Conservation (phyloP, 495 filamentous ascomycete species). For the Trichoderma orchidacearum region DNA sequence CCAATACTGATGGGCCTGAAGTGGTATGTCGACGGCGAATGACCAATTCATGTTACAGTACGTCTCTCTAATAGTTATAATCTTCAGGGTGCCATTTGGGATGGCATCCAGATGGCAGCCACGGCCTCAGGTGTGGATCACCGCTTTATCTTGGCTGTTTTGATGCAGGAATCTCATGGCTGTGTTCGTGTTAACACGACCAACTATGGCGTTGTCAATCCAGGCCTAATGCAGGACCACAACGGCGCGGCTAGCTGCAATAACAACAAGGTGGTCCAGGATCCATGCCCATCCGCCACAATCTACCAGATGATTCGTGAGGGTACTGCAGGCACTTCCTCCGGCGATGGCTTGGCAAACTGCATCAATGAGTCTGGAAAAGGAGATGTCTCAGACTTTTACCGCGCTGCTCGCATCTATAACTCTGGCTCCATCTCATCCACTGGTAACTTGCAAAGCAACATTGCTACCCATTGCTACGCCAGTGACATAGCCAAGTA, state of each 20-base stretch:
- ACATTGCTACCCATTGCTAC: constrained; percentile 33
- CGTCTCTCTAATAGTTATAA: background rate
- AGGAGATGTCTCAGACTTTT: constrained; percentile 11
- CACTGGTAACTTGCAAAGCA: background rate
- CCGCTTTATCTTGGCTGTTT: background rate
- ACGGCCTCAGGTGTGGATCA: background rate
- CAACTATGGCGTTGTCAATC: background rate
- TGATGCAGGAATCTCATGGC: background rate
- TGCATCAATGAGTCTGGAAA: constrained; percentile 4
- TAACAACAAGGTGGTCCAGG: constrained; percentile 8
- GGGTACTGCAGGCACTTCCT: background rate
- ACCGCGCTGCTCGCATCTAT: background rate
- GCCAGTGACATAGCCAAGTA: background rate
- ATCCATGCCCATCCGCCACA: constrained; percentile 1
- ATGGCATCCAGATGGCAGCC: background rate
- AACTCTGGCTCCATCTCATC: constrained; percentile 1
- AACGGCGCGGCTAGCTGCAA: background rate
- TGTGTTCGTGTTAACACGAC: background rate
- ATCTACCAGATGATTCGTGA: background rate
- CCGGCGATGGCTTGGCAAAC: background rate
- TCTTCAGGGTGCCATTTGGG: background rate
- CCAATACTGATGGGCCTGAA: background rate
- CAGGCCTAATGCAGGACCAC: background rate
- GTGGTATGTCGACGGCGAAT: background rate
- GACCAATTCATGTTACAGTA: background rate